phyloP scores from a whole-genome alignment of 192 early-diverging fungal species.

The Glomus cerebriforme region DNA sequence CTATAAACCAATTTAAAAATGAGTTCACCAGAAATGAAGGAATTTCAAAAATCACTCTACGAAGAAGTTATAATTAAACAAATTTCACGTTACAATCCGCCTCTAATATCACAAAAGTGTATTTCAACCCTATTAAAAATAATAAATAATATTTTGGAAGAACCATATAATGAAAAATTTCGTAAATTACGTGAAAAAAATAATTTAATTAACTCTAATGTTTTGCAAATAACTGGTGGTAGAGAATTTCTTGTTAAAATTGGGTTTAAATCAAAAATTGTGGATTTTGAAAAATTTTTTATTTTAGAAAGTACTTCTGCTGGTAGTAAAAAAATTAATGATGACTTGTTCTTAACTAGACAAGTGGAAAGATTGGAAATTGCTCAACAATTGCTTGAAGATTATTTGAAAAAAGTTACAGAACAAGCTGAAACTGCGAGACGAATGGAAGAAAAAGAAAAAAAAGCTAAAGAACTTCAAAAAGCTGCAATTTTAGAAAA shows the following conservation, averaged over 20 bases:
- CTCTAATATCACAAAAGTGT: not conserved
- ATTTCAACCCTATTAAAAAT: not conserved
- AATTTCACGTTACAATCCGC: not conserved
- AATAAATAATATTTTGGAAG: not conserved
- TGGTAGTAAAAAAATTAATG: not conserved
- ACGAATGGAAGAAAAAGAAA: not conserved
- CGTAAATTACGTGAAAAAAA: conserved; percentile 3
- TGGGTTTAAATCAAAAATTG: not conserved
- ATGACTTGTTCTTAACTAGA: not conserved
- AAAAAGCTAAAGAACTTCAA: not conserved
- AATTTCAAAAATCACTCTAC: not conserved
- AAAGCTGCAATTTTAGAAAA: not conserved
- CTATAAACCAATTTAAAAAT: no score
- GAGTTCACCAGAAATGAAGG: not conserved
- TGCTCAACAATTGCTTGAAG: conserved; percentile 1
- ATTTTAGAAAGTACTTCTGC: not conserved
- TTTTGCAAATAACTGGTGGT: not conserved
- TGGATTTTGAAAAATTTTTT: not conserved
- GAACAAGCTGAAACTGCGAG: not conserved
- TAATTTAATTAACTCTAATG: not conserved
- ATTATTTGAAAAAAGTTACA: conserved; percentile 1
- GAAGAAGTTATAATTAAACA: conserved; percentile 14
- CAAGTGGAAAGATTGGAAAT: not conserved
- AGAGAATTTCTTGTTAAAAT: not conserved
- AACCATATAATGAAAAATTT: not conserved